Conservation (phyloP, 768 basidiomycete species). For the Mycena venus region DNA sequence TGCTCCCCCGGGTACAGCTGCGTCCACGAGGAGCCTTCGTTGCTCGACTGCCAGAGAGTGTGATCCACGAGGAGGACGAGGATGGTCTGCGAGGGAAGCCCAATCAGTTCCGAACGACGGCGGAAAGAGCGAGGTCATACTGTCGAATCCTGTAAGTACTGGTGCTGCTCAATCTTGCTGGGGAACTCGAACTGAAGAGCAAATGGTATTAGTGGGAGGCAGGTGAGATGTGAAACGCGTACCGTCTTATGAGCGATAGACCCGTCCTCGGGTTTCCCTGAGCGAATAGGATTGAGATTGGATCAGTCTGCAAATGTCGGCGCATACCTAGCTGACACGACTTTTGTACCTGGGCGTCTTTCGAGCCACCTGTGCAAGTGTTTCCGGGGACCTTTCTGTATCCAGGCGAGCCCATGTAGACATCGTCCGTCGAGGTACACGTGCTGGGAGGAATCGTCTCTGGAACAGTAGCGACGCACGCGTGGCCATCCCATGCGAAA, state of each 20-base stretch:
- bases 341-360: constrained; percentile 80
- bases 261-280: constrained; percentile 77
- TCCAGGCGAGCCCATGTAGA: constrained; percentile 91
- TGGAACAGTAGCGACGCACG: constrained; percentile 88
- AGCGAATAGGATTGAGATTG: neutral
- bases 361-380: constrained; percentile 81
- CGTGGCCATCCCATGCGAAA: constrained; percentile 76
- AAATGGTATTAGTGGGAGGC: neutral
- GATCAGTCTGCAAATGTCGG: neutral
- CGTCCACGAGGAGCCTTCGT: constrained; percentile 94
- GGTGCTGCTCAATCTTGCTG: constrained; percentile 72
- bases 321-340: constrained; percentile 82
- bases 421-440: constrained; percentile 70
- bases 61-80: constrained; percentile 84
- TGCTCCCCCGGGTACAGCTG: constrained; percentile 69
- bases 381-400: constrained; percentile 95
- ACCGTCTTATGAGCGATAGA: constrained; percentile 82
- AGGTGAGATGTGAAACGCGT: constrained; percentile 36
- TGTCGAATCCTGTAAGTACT: constrained; percentile 86
- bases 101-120: constrained; percentile 13
- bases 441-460: constrained; percentile 87
- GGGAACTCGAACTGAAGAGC: constrained; percentile 74
- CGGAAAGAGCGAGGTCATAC: constrained; percentile 49
- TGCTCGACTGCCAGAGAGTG: constrained; percentile 92
- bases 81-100: constrained; percentile 73